Percentiles rank a stretch among this genome's conserved stretches.
phyloP scores from a whole-genome alignment of 1,139 yeast species.

The Groenewaldozyma sp. region DNA sequence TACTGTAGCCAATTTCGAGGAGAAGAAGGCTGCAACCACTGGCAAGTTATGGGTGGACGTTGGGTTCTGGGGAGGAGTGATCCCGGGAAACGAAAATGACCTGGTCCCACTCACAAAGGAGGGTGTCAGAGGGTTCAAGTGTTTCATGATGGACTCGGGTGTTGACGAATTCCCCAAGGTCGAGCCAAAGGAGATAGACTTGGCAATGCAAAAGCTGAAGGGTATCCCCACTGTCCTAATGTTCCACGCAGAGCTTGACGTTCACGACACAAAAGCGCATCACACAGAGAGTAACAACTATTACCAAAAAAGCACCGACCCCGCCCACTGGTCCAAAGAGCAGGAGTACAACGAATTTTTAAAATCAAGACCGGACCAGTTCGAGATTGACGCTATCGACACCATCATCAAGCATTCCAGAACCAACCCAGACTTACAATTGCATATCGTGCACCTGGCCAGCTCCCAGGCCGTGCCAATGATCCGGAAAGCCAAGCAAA shows the following conservation, averaged over 20 bases:
- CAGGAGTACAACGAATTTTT: slow-evolving; percentile 58
- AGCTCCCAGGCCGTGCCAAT: slow-evolving; percentile 69
- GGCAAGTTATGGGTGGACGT: slow-evolving; percentile 88
- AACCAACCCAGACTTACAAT: slow-evolving; percentile 48
- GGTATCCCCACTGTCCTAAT: slow-evolving; percentile 61
- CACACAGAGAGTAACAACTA: background rate
- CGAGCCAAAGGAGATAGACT: slow-evolving; percentile 47
- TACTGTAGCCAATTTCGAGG: slow-evolving; percentile 61
- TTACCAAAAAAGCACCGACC: background rate
- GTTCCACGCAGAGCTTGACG: slow-evolving; percentile 91
- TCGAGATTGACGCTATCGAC: slow-evolving; percentile 76
- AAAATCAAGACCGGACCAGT: slow-evolving; percentile 78
- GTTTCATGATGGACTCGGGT: slow-evolving; percentile 84
- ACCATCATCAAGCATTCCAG: slow-evolving; percentile 55
- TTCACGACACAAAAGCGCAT: background rate
- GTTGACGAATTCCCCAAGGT: slow-evolving; percentile 92
- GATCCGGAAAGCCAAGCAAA: slow-evolving; percentile 53
- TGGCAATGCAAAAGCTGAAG: slow-evolving; percentile 55
- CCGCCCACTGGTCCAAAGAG: slow-evolving; percentile 7
- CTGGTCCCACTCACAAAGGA: slow-evolving; percentile 65
- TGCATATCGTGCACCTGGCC: slow-evolving; percentile 87
- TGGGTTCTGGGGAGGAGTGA: slow-evolving; percentile 93
- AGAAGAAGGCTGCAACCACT: slow-evolving; percentile 67
- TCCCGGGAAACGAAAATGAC: slow-evolving; percentile 62
- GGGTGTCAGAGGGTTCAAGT: slow-evolving; percentile 90